Evolutionary conservation across 331 rosid genomes (phyloP).

Genomic region (Rhamnella rubrinervis): DNA sequence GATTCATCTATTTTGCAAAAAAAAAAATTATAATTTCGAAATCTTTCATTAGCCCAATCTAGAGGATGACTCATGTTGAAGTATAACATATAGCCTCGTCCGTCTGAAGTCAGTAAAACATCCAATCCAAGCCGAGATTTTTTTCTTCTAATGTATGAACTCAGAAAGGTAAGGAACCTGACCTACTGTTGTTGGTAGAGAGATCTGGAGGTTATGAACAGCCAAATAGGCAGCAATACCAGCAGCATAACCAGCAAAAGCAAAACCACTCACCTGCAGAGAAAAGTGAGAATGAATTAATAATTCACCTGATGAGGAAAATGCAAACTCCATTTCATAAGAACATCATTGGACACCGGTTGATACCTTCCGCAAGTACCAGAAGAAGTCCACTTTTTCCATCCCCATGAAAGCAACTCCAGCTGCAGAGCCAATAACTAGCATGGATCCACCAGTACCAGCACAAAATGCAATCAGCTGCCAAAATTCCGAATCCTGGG

Average conservation of each 20-base stretch:
- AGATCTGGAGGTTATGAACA: conserved; percentile 54
- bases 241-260: conserved; percentile 90
- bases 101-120: conserved; percentile 18
- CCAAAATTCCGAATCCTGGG: conserved; percentile 95
- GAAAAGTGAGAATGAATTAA: background rate
- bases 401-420: conserved; percentile 99
- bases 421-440: conserved; percentile 90
- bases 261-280: conserved; percentile 90
- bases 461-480: conserved; percentile 88
- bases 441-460: conserved; percentile 98
- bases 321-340: background rate
- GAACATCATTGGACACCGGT: background rate
- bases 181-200: conserved; percentile 69
- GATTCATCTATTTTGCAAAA: background rate
- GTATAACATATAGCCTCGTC: background rate
- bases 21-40: background rate
- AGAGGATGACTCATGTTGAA: background rate
- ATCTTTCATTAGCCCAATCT: background rate
- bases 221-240: conserved; percentile 83
- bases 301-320: conserved; percentile 7
- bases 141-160: conserved; percentile 33
- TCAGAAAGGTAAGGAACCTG: conserved; percentile 71
- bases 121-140: background rate
- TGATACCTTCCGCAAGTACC: conserved; percentile 84
- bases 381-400: conserved; percentile 97